These are phyloP conservation scores for Leishmania martiniquensis DNA, from an alignment of 208 protist species.

Conservation along the genomic window DNA sequence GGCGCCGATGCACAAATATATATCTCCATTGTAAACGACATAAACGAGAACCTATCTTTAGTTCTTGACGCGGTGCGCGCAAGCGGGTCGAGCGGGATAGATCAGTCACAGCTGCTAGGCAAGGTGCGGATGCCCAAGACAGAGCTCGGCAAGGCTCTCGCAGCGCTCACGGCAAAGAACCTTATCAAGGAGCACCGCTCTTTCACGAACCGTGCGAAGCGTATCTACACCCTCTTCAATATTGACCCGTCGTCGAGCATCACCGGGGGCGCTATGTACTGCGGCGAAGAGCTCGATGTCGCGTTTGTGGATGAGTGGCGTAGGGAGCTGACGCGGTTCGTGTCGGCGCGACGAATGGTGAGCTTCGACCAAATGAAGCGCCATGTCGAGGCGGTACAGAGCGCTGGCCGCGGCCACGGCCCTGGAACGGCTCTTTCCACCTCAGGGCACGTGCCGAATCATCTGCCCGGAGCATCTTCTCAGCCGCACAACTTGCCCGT, in stretches of 20 bases:
- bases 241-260: constrained; percentile 76
- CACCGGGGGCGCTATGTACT: constrained; percentile 87
- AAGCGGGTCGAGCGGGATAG: constrained; percentile 72
- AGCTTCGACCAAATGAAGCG: constrained; percentile 59
- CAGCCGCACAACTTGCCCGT: background rate
- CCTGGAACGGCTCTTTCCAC: background rate
- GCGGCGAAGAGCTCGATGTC: constrained; percentile 80
- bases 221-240: constrained; percentile 82
- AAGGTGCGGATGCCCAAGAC: constrained; percentile 62
- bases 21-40: constrained; percentile 57
- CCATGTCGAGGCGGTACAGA: constrained; percentile 46
- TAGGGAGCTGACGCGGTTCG: constrained; percentile 21
- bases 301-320: constrained; percentile 82
- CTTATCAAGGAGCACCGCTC: constrained; percentile 80
- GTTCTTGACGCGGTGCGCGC: constrained; percentile 73
- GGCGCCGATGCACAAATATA: constrained; percentile 45
- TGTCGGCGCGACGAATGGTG: constrained; percentile 53
- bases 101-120: constrained; percentile 63
- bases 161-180: constrained; percentile 51
- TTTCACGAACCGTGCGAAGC: constrained; percentile 83
- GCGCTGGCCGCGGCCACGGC: constrained; percentile 8
- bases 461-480: background rate
- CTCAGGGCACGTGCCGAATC: background rate
- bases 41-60: constrained; percentile 59
- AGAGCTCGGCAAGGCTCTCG: constrained; percentile 73